Conservation (phyloP, 305 asterid genomes). For the Solanum hybrid region DNA sequence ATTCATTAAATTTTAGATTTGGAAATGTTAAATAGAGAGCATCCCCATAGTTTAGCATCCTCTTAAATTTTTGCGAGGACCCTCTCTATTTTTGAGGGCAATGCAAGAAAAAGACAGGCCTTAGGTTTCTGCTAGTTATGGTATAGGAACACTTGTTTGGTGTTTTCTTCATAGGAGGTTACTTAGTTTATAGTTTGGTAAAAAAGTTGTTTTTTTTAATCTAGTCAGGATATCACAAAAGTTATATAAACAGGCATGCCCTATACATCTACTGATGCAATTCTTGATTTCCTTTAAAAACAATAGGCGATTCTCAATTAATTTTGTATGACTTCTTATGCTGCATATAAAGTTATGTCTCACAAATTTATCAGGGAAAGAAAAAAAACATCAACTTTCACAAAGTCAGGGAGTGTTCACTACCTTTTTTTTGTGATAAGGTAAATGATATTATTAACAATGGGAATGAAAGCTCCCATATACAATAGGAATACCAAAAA, state of each 20-base stretch:
- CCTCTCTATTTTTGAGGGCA: background rate
- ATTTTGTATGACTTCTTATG: background rate
- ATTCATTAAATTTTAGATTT: background rate
- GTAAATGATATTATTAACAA: background rate
- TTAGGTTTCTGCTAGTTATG: background rate
- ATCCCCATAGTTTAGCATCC: background rate
- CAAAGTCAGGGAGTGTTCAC: background rate
- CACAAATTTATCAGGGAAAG: background rate
- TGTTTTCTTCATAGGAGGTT: background rate
- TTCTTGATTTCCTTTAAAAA: background rate
- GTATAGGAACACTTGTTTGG: background rate
- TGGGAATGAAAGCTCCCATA: background rate
- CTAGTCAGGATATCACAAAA: background rate
- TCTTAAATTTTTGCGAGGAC: background rate
- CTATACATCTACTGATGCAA: background rate
- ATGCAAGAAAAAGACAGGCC: background rate
- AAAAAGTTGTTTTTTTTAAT: background rate
- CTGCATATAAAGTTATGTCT: background rate
- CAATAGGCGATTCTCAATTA: background rate
- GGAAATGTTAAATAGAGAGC: background rate
- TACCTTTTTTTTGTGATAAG: background rate
- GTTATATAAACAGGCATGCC: background rate
- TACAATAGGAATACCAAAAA: background rate
- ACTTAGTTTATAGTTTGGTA: background rate
- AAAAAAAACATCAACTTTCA: background rate